phyloP scores from a whole-genome alignment of 495 filamentous ascomycete genomes.

The Collariella sp. region DNA sequence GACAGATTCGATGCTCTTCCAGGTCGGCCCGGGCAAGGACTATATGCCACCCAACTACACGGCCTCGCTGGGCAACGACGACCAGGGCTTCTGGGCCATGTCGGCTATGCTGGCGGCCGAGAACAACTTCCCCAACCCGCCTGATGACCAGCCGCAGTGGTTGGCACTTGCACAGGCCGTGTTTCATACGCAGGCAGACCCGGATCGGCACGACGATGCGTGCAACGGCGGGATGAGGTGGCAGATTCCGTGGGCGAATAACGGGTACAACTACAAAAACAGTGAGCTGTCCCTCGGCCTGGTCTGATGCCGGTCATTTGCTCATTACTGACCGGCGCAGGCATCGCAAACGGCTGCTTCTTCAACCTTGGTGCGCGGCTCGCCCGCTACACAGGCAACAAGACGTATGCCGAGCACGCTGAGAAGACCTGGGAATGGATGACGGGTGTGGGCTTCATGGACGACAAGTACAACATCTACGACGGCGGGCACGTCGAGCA shows the following conservation, averaged over 20 bases:
- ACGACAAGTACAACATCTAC: constrained; percentile 54
- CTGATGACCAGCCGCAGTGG: constrained; percentile 53
- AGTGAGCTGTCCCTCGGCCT: constrained; percentile 33
- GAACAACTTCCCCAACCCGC: constrained; percentile 57
- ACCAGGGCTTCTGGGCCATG: constrained; percentile 72
- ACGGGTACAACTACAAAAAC: constrained; percentile 85
- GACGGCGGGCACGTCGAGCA: constrained; percentile 61
- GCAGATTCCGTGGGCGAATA: constrained; percentile 73
- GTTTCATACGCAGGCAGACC: constrained; percentile 57
- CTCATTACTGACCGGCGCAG: constrained; percentile 13
- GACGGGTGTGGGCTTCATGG: constrained; percentile 52
- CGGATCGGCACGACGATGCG: constrained; percentile 51
- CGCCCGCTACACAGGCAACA: constrained; percentile 66
- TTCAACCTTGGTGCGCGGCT: constrained; percentile 78
- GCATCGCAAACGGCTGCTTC: constrained; percentile 74
- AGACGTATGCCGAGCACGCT: constrained; percentile 71
- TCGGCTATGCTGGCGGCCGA: constrained; percentile 68
- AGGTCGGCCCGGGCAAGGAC: constrained; percentile 56
- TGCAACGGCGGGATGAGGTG: constrained; percentile 71
- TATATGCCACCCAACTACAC: constrained; percentile 67
- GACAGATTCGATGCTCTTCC: constrained; percentile 55
- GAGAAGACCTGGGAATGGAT: constrained; percentile 69
- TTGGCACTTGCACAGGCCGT: constrained; percentile 68
- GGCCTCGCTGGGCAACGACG: constrained; percentile 72
- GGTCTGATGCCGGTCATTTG: neutral